Conservation (phyloP, 2,329 filamentous ascomycete species). For the Aspergillus terreus region DNA sequence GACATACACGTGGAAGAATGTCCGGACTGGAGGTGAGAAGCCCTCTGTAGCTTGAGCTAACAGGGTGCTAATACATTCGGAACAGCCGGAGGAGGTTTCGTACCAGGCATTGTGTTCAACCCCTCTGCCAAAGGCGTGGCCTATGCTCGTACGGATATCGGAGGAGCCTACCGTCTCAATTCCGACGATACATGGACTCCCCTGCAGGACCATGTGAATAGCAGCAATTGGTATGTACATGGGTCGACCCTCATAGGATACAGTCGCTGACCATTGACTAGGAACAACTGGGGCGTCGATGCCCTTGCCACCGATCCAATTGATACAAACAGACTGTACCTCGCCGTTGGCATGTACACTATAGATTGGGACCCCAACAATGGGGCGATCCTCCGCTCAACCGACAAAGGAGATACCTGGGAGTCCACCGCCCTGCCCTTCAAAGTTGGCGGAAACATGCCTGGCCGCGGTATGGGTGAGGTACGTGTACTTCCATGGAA, state of each 20-base stretch:
- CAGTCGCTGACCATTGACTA: background rate
- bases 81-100: constrained; percentile 54
- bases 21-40: constrained; percentile 42
- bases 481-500: constrained; percentile 3
- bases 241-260: background rate
- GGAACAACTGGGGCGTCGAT: constrained; percentile 52
- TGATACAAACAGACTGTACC: constrained; percentile 51
- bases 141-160: constrained; percentile 57
- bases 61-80: background rate
- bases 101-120: constrained; percentile 57
- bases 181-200: constrained; percentile 54
- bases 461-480: constrained; percentile 57
- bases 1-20: constrained; percentile 45
- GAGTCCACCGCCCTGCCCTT: constrained; percentile 49
- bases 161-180: constrained; percentile 55
- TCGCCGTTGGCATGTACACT: constrained; percentile 58
- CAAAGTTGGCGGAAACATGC: constrained; percentile 62
- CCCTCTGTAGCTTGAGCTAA: background rate
- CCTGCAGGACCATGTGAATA: constrained; percentile 48
- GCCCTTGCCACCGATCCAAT: constrained; percentile 51
- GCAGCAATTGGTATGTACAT: constrained; percentile 42
- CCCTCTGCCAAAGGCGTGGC: constrained; percentile 44
- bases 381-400: constrained; percentile 53
- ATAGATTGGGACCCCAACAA: constrained; percentile 57
- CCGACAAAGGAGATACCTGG: constrained; percentile 54